Percentiles rank a stretch among this genome's conserved stretches.
These are phyloP conservation scores for Fusarium drepaniforme DNA, from an alignment of 2,329 filamentous ascomycete species.

Conservation along the genomic window DNA sequence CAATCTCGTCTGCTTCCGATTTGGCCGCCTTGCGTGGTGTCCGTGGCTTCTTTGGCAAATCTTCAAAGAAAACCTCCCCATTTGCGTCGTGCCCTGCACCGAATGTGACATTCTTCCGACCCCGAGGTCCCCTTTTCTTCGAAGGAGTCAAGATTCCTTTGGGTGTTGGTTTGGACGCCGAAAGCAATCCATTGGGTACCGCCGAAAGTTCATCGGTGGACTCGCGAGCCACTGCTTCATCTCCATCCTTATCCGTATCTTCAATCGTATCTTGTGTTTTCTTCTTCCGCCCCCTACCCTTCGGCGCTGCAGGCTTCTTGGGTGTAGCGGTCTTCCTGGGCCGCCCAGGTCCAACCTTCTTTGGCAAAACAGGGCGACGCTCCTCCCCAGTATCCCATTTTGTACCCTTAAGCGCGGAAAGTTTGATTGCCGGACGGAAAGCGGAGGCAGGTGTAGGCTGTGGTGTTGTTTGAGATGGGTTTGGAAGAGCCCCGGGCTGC, in stretches of 20 bases:
- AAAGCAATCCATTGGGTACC: conserved; percentile 22
- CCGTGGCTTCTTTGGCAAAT: conserved; percentile 57
- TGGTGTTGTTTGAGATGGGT: conserved; percentile 17
- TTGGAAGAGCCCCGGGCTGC: conserved; percentile 13
- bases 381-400: conserved; percentile 52
- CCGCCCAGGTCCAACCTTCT: conserved; percentile 39
- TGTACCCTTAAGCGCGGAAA: conserved; percentile 52
- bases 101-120: conserved; percentile 69
- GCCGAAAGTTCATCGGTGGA: conserved; percentile 30
- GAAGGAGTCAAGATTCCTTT: conserved; percentile 70
- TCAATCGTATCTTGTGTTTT: conserved; percentile 30
- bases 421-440: conserved; percentile 52
- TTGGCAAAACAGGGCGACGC: conserved; percentile 29
- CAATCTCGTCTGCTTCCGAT: conserved; percentile 62
- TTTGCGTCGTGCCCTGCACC: conserved; percentile 49
- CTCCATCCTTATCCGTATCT: conserved; percentile 15
- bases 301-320: conserved; percentile 39
- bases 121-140: conserved; percentile 56
- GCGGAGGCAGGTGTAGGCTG: conserved; percentile 26
- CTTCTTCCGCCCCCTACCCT: conserved; percentile 37
- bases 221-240: conserved; percentile 13
- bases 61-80: conserved; percentile 64
- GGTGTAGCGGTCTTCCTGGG: conserved; percentile 29
- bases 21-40: conserved; percentile 45
- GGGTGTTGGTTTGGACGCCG: conserved; percentile 47